phyloP scores from a whole-genome alignment of 2,329 filamentous ascomycete species.

The Pleomassaria siparia region DNA sequence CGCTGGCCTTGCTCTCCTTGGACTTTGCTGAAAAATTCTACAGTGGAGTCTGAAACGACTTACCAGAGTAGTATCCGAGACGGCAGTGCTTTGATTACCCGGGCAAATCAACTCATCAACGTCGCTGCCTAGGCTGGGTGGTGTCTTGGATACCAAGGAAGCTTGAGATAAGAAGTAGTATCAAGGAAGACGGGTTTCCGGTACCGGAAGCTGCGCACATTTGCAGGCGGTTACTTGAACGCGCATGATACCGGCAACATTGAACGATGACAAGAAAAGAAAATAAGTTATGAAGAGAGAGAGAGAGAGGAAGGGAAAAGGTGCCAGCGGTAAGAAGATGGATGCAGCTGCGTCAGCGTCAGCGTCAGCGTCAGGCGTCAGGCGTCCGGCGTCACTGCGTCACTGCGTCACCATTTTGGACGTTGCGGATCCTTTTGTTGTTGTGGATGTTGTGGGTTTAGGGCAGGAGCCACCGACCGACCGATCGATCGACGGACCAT shows the following conservation, averaged over 20 bases:
- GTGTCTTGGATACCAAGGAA: not conserved
- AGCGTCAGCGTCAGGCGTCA: too few relatives aligned
- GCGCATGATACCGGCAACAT: slow-evolving; percentile 1
- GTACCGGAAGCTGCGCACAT: not conserved
- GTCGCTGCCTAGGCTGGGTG: not conserved
- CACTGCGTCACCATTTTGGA: too few relatives aligned
- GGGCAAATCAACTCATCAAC: not conserved
- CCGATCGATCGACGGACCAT: not conserved
- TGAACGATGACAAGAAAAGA: not conserved
- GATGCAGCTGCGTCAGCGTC: too few relatives aligned
- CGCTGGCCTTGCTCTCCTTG: slow-evolving; percentile 5
- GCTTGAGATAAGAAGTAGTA: not conserved
- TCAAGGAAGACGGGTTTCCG: not conserved
- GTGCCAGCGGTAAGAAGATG: too few relatives aligned
- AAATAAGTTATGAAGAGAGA: not conserved
- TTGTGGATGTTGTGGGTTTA: too few relatives aligned
- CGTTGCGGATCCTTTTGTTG: too few relatives aligned
- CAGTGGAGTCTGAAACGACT: not conserved
- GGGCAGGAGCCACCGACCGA: not conserved
- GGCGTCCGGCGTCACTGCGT: not conserved
- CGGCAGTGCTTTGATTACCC: not conserved
- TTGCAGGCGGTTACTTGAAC: slow-evolving; percentile 7
- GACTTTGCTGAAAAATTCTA: slow-evolving; percentile 10
- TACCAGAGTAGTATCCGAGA: not conserved
- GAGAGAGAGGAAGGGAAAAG: not conserved